Evolutionary conservation across 1,284 basidiomycete species (phyloP), one percentile per base, ranked within the genome.

Genomic region (Fomitopsis betulina): DNA sequence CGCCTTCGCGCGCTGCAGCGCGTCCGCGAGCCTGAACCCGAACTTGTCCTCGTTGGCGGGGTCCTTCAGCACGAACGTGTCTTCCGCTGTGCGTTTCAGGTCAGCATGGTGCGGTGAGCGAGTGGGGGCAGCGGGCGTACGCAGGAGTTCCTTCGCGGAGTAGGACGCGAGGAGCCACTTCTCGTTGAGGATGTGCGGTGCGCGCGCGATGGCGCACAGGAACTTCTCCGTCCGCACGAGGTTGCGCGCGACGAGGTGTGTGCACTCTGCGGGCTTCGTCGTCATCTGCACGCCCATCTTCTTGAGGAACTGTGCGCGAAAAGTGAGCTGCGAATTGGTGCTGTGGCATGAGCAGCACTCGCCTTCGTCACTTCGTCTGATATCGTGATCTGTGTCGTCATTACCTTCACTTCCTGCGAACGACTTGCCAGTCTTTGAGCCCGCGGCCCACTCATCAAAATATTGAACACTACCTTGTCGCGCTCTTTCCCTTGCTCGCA

Each of bases 211-310:
- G 0, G 89, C 89, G 64, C 82, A 85, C 2, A 95, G 76, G 67
- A 94, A 89, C 67, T 94, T 95, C 68, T 93, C 89, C 0, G 92
- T 94, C 7, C 92, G 82, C 5, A 87, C 83, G 19, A 94, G 76
- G 32, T 76, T 75, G 42, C 81, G 81, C 10, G 83, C 82, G 42
- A 94, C 70, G 21, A 95, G 77, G 70, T 94, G 89, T 0, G 91
- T 94, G 66, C 88, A 92, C 56, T 91, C 84, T 0, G 72, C 68
- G 0, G 87, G 77, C 50, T 84, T 81, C 2, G 79, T 77, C 2
- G 84, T 84, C 59, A 84, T 76, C 60, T 79, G 83, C 4, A 82
- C 84, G 1, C 89, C 90, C 0, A 93, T 70, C 63, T 81, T 84
- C 4, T 71, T 72, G 47, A 94, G 69, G 4, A 71, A 73, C 89